phyloP scores from a whole-genome alignment of 371 early-diverging fungal genomes.

The Blakeslea trispora region DNA sequence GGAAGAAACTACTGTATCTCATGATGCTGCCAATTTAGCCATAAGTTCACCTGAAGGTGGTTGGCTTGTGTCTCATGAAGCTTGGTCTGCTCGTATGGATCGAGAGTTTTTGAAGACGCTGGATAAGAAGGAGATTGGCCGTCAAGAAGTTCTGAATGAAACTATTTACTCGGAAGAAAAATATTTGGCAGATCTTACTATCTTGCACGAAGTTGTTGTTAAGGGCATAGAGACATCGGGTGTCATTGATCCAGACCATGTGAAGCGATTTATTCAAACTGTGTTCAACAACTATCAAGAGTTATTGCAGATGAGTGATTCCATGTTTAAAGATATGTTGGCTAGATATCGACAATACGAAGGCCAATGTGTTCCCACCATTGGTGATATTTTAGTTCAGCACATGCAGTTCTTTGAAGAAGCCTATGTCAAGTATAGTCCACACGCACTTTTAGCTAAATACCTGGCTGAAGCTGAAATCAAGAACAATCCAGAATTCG shows the following conservation, averaged over 20 bases:
- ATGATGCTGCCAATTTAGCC: slow-evolving; percentile 3
- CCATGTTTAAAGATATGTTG: slow-evolving; percentile 69
- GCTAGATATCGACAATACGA: slow-evolving; percentile 66
- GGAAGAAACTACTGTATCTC: slow-evolving; percentile 12
- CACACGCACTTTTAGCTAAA: slow-evolving; percentile 83
- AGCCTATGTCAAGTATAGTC: slow-evolving; percentile 87
- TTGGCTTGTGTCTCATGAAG: slow-evolving; percentile 33
- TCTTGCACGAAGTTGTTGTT: slow-evolving; percentile 38
- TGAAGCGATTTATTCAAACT: slow-evolving; percentile 67
- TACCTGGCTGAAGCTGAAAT: slow-evolving; percentile 77
- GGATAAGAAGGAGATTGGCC: slow-evolving; percentile 71
- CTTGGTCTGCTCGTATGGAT: slow-evolving; percentile 71
- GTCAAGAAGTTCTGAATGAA: slow-evolving; percentile 92
- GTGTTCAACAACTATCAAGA: slow-evolving; percentile 87
- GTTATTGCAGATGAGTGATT: slow-evolving; percentile 71
- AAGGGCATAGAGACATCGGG: slow-evolving; percentile 28
- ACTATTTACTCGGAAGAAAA: slow-evolving; percentile 86
- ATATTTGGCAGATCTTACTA: slow-evolving; percentile 71
- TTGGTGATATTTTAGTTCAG: slow-evolving; percentile 86
- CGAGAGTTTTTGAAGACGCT: slow-evolving; percentile 69
- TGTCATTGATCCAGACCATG: slow-evolving; percentile 54
- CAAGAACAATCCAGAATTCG: slow-evolving; percentile 66
- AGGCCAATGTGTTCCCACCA: slow-evolving; percentile 66
- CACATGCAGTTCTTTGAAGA: slow-evolving; percentile 74
- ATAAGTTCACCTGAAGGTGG: slow-evolving; percentile 22